Conservation (phyloP, 1,284 basidiomycete species). For the Ceratobasidium sp. region DNA sequence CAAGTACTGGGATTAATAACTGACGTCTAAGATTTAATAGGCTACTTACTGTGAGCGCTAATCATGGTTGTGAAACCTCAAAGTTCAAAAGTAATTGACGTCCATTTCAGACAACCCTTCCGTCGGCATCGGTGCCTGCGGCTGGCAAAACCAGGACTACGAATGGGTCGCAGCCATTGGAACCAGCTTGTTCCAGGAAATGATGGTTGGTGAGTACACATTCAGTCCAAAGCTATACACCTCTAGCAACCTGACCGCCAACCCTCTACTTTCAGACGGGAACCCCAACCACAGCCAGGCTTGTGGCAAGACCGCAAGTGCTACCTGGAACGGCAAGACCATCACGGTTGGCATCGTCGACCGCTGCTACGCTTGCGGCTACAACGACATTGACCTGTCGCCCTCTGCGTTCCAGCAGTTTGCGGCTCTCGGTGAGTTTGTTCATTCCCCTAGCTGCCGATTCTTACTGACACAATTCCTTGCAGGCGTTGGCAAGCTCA, state of each 20-base stretch:
- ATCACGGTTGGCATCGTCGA: constrained; percentile 45
- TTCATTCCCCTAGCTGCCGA: no score
- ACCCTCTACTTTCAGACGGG: constrained; percentile 1
- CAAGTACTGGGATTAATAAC: not conserved
- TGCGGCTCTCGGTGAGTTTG: constrained; percentile 21
- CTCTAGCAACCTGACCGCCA: no score
- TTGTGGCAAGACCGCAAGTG: constrained; percentile 20
- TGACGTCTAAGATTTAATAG: not conserved
- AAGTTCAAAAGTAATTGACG: not conserved
- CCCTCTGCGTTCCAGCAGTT: constrained; percentile 44
- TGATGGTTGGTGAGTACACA: constrained; percentile 40
- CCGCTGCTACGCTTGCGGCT: constrained; percentile 38
- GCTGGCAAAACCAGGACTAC: constrained; percentile 43
- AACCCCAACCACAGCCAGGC: no score
- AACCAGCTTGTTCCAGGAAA: constrained; percentile 41
- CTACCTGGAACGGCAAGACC: constrained; percentile 40
- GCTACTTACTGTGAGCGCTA: constrained; percentile 8
- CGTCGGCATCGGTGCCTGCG: constrained; percentile 30
- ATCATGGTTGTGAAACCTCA: no score
- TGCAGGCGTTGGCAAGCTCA: constrained; percentile 29
- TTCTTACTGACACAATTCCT: not conserved
- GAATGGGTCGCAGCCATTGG: constrained; percentile 44
- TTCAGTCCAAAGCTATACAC: not conserved
- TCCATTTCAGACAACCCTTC: constrained; percentile 33
- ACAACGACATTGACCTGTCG: constrained; percentile 45